These are phyloP conservation scores for Ceratorhiza oryzae-sativae DNA, from an alignment of 1,284 basidiomycete genomes.

Conservation along the genomic window DNA sequence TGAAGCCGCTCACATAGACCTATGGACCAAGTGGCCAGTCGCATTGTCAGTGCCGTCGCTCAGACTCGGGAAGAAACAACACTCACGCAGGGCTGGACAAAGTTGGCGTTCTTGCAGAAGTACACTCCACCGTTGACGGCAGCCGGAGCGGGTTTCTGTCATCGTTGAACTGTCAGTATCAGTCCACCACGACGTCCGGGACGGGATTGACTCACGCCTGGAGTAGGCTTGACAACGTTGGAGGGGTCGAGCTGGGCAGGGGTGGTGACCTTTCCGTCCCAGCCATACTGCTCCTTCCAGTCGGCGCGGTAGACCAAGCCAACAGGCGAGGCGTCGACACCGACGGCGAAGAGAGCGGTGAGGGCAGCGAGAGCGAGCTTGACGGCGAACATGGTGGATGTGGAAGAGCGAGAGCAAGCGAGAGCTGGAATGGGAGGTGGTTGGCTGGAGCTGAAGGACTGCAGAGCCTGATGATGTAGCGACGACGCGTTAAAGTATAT, in stretches of 20 bases:
- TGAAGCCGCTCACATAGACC: constrained; percentile 5
- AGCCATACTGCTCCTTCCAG: neutral
- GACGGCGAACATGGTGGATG: constrained; percentile 1
- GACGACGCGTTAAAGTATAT: too few relatives aligned
- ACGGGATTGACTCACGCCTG: neutral
- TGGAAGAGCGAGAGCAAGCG: neutral
- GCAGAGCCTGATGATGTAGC: too few relatives aligned
- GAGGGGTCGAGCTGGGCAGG: constrained; percentile 3
- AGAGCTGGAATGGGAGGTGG: too few relatives aligned
- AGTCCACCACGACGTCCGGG: neutral
- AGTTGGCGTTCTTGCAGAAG: constrained; percentile 1
- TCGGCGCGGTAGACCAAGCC: neutral
- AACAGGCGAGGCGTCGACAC: neutral
- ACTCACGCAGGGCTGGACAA: neutral
- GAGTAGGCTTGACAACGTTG: constrained; percentile 8
- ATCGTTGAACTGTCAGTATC: neutral
- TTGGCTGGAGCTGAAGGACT: too few relatives aligned
- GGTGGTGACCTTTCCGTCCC: constrained; percentile 11
- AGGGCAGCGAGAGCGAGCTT: constrained; percentile 1
- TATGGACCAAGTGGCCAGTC: neutral
- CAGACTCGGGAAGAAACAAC: neutral
- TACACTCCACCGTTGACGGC: constrained; percentile 13
- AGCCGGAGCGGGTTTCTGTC: neutral
- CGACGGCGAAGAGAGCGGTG: neutral
- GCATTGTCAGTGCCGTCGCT: neutral